Evolutionary conservation across 78 protist species (phyloP), one percentile per base, ranked within the genome.

Genomic region (Speleostelium caveatum): DNA sequence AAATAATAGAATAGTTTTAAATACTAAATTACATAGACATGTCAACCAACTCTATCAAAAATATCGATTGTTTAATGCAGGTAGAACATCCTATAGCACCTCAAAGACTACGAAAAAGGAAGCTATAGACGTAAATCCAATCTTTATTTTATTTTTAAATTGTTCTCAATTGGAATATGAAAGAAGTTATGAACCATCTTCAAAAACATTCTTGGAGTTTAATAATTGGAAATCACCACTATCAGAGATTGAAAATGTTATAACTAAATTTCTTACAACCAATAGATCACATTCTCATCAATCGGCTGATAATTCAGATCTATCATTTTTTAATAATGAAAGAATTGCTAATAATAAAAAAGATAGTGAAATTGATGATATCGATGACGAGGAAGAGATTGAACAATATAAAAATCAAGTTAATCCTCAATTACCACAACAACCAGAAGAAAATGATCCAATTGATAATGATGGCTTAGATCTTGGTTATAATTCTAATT

Each of bases 151-250:
- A 28, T 83, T 83, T 24, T 12, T 83, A 3, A 74, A 72, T 45
- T 83, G 91, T 51, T 63, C 91, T 5, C 53, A 68, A 28, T 68
- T 74, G 45, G 67, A 53, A 39, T 83, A 69, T n/a, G 91, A 83
- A 14, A 26, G 91, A 55, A 59, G 73, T 8, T 83, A 83, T 32
- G 91, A 83, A 24, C 77, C 79, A 32, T 56, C 77, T 42, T 67
- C 80, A 69, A 83, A 60, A 32, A 83, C 91, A 42, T 83, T 83
- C 38, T 59, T 83, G 21, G 91, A 83, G 32, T 83, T 83, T 60
- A 67, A 83, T 36, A 63, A 83, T 30, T 83, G 91, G 91, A 33
- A 69, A n/a, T 16, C 30, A 30, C 79, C 79, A 26, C 39, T 42
- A 0, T 53, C 45, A 4, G 59, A 68, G 30, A 26, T 83, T 36